Base-by-base conservation (phyloP, 2,329 filamentous ascomycete species). In the Emmonsiellopsis sp. region DNA sequence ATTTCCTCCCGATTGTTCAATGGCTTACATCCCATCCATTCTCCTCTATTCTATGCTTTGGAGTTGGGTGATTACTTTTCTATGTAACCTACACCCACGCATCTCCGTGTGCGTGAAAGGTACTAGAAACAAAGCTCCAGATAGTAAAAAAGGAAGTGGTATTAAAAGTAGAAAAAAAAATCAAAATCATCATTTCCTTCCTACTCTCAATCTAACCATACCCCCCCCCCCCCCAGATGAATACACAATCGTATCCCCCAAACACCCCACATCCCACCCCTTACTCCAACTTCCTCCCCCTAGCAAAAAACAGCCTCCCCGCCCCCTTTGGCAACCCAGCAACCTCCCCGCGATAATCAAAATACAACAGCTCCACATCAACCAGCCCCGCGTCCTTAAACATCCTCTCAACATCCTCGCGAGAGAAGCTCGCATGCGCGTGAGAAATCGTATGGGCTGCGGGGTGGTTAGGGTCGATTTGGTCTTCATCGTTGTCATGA, bases 371-470 rank as follows among this genome's bases (percentile, higher is more conserved):
- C 21, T 53, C 50, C 37, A 46, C 53, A 55, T 31, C 46, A 7
- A 13, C 17, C 17, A 49, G 10, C 11, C 55, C 56, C 8, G 55
- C 55, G 14, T 17, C 13, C 11, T 3, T 44, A 42, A 56, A 53
- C 43, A 56, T 32, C 2, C 21, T 27, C 44, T 56, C 47, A 44
- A 57, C 44, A 6, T 49, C 11, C 21, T 52, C 52, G 34, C 50
- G 49, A 9, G 51, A 54, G 34, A 60, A 60, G 1, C 53, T 47
- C 34, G 43, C 33, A 13, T 54, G 39, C 1, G 34, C 32, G 32
- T 58, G 57, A 21, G 56, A 43, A 44, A 59, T 52, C 8, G 57
- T 59, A 49, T 56, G 52, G 4, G 37, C 52, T 3, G 54, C 54
- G 17, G 52, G 46, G 8, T 53, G 13, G 36, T 2, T 11, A 10